These are phyloP conservation scores for Sporothrix humicola DNA, from an alignment of 2,329 filamentous ascomycete genomes.

Conservation along the genomic window DNA sequence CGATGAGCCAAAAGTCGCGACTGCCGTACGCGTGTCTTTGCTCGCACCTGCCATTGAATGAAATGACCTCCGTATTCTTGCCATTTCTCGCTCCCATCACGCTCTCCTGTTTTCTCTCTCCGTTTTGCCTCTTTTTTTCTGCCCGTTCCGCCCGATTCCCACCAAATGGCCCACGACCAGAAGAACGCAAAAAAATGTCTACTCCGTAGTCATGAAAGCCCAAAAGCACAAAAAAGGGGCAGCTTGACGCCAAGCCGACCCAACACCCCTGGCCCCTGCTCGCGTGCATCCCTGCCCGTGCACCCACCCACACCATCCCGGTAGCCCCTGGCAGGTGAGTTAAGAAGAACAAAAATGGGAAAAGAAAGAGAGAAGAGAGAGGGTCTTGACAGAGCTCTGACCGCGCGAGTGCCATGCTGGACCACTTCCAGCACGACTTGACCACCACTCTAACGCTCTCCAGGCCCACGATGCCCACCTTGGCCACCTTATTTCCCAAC, in stretches of 20 bases:
- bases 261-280: constrained; percentile 18
- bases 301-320: constrained; percentile 25
- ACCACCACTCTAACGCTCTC: neutral
- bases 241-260: constrained; percentile 21
- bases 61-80: neutral
- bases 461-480: constrained; percentile 7
- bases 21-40: neutral
- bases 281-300: constrained; percentile 28
- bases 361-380: neutral
- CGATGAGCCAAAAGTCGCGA: neutral
- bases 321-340: constrained; percentile 19
- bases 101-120: neutral
- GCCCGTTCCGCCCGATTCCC: constrained; percentile 4
- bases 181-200: neutral
- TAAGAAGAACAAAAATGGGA: neutral
- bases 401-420: constrained; percentile 1
- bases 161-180: neutral
- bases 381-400: constrained; percentile 33
- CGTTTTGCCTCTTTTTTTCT: constrained; percentile 14
- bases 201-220: neutral
- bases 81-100: neutral
- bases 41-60: constrained; percentile 6
- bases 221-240: constrained; percentile 28
- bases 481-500: constrained; percentile 36
- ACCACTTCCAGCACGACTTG: no score